Percentiles rank a stretch among this genome's conserved stretches.
phyloP scores from a whole-genome alignment of 2,329 filamentous ascomycete genomes.

The Penicillium carneum region DNA sequence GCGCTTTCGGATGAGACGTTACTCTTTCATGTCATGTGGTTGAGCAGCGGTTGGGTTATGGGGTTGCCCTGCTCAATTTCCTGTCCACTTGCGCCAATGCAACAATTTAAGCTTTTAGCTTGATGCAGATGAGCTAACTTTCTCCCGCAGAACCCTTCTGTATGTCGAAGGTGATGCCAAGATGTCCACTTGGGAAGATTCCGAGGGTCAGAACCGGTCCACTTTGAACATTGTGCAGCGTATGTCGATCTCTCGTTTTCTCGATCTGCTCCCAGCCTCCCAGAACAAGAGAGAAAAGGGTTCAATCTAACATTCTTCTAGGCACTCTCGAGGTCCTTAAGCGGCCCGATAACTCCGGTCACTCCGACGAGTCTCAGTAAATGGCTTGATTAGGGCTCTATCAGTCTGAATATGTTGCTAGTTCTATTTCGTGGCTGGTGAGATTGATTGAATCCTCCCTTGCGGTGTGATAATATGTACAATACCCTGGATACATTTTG shows the following conservation, averaged over 20 bases:
- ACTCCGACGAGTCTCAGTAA: conserved; percentile 24
- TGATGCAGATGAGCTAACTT: conserved; percentile 5
- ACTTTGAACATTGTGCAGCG: conserved; percentile 78
- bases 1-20: not conserved
- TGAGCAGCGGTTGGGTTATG: not conserved
- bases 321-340: conserved; percentile 47
- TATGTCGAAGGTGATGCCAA: conserved; percentile 83
- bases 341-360: conserved; percentile 33
- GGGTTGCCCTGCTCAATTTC: not conserved
- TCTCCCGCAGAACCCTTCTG: conserved; percentile 69
- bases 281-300: not conserved
- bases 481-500: conserved; percentile 41
- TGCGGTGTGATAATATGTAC: conserved; percentile 36
- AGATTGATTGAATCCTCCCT: conserved; percentile 7
- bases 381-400: not conserved
- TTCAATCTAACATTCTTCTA: conserved; percentile 21
- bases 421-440: not conserved
- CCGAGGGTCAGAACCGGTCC: conserved; percentile 70
- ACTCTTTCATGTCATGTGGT: not conserved
- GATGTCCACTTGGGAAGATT: conserved; percentile 71
- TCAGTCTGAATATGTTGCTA: not conserved
- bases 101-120: not conserved
- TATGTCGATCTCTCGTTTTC: conserved; percentile 57
- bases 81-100: not conserved
- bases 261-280: not conserved